Conservation (phyloP, 768 basidiomycete genomes). For the Hortiboletus flavorubellus region DNA sequence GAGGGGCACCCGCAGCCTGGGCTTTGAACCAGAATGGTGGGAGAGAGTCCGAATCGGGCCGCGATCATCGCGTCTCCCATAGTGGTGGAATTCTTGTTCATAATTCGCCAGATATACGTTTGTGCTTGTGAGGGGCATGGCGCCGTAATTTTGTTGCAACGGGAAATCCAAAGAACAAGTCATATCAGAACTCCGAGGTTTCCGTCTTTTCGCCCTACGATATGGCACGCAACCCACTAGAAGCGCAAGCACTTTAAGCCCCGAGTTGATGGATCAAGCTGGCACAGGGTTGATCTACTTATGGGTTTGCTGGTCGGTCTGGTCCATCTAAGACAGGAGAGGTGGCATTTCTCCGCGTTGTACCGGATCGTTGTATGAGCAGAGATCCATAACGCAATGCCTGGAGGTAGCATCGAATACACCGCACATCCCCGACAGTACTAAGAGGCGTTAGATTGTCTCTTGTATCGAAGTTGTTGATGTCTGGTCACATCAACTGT, state of each 20-base stretch:
- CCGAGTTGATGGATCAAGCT: neutral
- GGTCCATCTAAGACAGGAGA: neutral
- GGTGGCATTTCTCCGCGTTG: no score
- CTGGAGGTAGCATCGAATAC: neutral
- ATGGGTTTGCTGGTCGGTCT: neutral
- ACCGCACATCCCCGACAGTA: neutral
- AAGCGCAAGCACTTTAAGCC: neutral
- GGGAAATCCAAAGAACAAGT: neutral
- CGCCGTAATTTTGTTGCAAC: neutral
- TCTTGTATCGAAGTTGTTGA: neutral
- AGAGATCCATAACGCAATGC: neutral
- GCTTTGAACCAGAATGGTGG: neutral
- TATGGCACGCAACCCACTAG: neutral
- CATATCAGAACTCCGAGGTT: neutral
- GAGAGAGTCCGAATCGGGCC: neutral
- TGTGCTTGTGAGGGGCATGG: neutral
- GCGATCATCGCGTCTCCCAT: slow-evolving; percentile 4
- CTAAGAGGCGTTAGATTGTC: no score
- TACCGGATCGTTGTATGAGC: neutral
- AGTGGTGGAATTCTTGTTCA: neutral
- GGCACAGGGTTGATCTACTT: neutral
- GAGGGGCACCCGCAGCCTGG: neutral
- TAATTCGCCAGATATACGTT: neutral
- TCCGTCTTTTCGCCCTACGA: neutral
- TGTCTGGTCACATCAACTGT: neutral